Evolutionary conservation across 805 yeast genomes (phyloP).

Genomic region (Debaryomyces tyrocola): DNA sequence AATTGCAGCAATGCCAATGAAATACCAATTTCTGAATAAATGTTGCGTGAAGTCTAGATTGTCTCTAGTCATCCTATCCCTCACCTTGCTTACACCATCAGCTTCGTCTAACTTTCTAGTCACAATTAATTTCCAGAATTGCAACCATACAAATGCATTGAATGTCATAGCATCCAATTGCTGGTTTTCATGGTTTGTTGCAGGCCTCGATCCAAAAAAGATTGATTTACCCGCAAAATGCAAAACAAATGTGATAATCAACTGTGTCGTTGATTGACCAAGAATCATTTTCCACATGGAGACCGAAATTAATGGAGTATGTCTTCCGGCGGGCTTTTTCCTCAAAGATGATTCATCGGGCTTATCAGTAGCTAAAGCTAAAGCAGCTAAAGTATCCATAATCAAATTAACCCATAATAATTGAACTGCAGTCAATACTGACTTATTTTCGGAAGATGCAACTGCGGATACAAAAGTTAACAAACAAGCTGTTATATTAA

Average conservation of each 20-base stretch:
- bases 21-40: conserved; percentile 78
- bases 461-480: conserved; percentile 94
- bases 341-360: conserved; percentile 82
- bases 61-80: conserved; percentile 57
- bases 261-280: conserved; percentile 80
- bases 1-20: conserved; percentile 65
- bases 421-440: conserved; percentile 96
- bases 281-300: conserved; percentile 99
- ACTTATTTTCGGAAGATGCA: conserved; percentile 70
- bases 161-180: conserved; percentile 84
- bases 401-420: conserved; percentile 95
- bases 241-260: conserved; percentile 72
- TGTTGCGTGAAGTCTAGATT: conserved; percentile 84
- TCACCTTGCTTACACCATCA: conserved; percentile 59
- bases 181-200: conserved; percentile 46
- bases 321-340: conserved; percentile 81
- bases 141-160: conserved; percentile 97
- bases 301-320: conserved; percentile 73
- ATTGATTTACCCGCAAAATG: conserved; percentile 77
- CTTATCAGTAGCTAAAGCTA: conserved; percentile 96
- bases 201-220: conserved; percentile 32
- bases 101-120: conserved; percentile 90
- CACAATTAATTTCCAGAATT: conserved; percentile 88
- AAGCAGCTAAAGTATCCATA: conserved; percentile 97
- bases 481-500: conserved; percentile 93